These are phyloP conservation scores for Helotiales sp. DNA, from an alignment of 2,329 filamentous ascomycete genomes.

Conservation along the genomic window DNA sequence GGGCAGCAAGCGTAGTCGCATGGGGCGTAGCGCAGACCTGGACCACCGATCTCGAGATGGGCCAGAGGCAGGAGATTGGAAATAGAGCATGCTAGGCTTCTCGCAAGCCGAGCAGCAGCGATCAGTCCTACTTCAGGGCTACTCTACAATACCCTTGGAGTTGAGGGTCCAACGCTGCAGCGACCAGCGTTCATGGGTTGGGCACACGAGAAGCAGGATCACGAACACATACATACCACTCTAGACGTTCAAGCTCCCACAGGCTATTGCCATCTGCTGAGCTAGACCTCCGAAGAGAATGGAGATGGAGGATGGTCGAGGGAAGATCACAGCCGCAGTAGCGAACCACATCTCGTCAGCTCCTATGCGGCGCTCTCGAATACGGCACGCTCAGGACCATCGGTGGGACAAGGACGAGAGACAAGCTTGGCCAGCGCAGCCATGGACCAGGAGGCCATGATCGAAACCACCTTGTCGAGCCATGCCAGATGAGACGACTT, in stretches of 20 bases:
- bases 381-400: neutral
- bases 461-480: neutral
- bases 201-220: neutral
- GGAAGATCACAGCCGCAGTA: neutral
- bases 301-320: neutral
- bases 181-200: neutral
- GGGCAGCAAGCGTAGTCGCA: conserved; percentile 20
- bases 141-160: no score
- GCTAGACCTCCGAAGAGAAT: neutral
- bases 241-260: no score
- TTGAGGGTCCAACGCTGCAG: neutral
- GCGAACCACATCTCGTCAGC: neutral
- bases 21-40: conserved; percentile 15
- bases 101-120: neutral
- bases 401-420: neutral
- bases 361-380: neutral
- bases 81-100: conserved; percentile 7
- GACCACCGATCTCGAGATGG: conserved; percentile 13
- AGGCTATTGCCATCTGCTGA: neutral
- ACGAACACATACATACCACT: no score
- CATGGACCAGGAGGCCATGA: neutral
- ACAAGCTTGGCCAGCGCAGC: neutral
- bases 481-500: conserved; percentile 15
- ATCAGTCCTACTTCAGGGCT: neutral
- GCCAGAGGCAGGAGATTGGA: conserved; percentile 1